Base-by-base conservation (phyloP, 257 asterid genomes). In the Verbascum thapsus region DNA sequence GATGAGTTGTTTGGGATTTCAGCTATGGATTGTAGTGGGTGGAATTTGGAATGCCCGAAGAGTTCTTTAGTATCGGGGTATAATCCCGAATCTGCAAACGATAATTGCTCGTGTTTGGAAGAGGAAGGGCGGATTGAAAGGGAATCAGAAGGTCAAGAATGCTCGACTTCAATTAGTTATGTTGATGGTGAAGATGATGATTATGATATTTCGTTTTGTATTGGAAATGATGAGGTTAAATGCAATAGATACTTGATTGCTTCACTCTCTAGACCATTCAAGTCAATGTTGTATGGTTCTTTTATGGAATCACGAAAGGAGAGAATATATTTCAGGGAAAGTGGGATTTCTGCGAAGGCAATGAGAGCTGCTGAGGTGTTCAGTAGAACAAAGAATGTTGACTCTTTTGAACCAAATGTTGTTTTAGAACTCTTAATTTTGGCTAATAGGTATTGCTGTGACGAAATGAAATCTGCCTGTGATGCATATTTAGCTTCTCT, bases 391-490 rank as follows among this genome's bases (percentile, higher is more conserved):
- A 85, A 80, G 64, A 78, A 64, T 3, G 73, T 94, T 58, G 91
- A 81, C 51, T 74, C 79, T 6, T 81, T 90, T 30, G 86, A 84
- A 49, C 95, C 84, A 0, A 72, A 80, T 9, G 72, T 75, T 32
- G 90, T 90, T 67, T 70, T 94, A 68, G 95, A 94, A 60, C 95
- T 94, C 58, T 69, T 90, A 19, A 65, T 68, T 1, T 72, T 94
- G 69, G 88, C 97, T 51, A 90, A 94, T 67, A 85, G 76, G 71
- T 94, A 80, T 68, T 94, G 99, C 70, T 94, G 97, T 22, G 95
- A 85, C 49, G 83, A 80, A 63, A 66, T 94, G 88, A 90, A 90
- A 69, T 84, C 88, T 54, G 75, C 83, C 8, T 94, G 99, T 59
- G 99, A 94, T 70, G 65, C 69, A 18, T 75, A 79, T 70, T 68